A percentile compares a stretch with the other conserved stretches of the same genome.
Conservation (phyloP, 2,329 filamentous ascomycete species). For the Apiospora sp. region DNA sequence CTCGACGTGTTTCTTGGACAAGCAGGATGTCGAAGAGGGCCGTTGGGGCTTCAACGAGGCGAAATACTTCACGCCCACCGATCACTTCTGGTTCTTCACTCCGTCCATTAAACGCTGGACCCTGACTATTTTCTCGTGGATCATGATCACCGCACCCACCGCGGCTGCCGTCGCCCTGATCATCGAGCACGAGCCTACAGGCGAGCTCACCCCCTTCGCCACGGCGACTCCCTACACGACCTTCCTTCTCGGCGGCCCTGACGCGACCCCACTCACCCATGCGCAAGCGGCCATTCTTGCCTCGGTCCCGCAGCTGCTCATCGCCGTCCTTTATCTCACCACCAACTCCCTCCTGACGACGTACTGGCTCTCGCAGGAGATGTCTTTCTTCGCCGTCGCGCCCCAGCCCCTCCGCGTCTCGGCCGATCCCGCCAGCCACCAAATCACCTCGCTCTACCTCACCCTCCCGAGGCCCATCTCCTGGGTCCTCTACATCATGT, state of each 20-base stretch:
- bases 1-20: slow-evolving; percentile 55
- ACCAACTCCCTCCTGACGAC: slow-evolving; percentile 56
- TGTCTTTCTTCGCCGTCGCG: slow-evolving; percentile 51
- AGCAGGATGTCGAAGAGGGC: slow-evolving; percentile 52
- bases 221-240: slow-evolving; percentile 45
- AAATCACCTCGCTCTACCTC: slow-evolving; percentile 57
- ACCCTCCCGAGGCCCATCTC: slow-evolving; percentile 57
- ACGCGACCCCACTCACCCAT: slow-evolving; percentile 31
- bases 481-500: slow-evolving; percentile 53
- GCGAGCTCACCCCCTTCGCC: slow-evolving; percentile 49
- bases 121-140: slow-evolving; percentile 50
- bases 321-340: slow-evolving; percentile 56
- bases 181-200: slow-evolving; percentile 39
- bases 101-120: slow-evolving; percentile 54
- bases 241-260: slow-evolving; percentile 36
- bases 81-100: slow-evolving; percentile 55
- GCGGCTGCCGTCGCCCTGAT: slow-evolving; percentile 50
- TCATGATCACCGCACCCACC: slow-evolving; percentile 46
- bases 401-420: slow-evolving; percentile 54
- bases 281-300: slow-evolving; percentile 47
- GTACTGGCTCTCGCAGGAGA: slow-evolving; percentile 60
- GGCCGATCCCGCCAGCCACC: slow-evolving; percentile 50
- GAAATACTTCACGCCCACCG: slow-evolving; percentile 50
- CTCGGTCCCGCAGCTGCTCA: slow-evolving; percentile 57
- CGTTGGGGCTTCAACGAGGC: slow-evolving; percentile 53